These are phyloP conservation scores for Westerdykella ornata DNA, from an alignment of 2,329 filamentous ascomycete genomes.

Conservation along the genomic window DNA sequence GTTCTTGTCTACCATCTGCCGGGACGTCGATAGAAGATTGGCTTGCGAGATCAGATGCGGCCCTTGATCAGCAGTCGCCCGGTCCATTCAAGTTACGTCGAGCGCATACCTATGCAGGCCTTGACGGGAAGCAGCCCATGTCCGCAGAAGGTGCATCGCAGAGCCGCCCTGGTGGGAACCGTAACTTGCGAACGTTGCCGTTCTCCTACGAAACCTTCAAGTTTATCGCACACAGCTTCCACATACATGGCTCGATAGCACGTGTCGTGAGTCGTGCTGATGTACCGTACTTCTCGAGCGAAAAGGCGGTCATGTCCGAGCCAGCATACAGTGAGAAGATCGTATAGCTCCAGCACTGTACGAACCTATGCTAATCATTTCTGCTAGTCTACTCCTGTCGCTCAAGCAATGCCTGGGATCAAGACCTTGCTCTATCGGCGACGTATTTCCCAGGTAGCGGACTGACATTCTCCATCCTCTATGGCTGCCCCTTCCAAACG, in stretches of 20 bases:
- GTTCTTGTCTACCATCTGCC: background rate
- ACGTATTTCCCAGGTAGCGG: constrained; percentile 9
- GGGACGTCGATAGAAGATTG: constrained; percentile 2
- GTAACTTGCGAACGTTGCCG: constrained; percentile 6
- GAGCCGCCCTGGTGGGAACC: background rate
- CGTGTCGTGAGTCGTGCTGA: constrained; percentile 11
- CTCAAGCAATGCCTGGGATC: constrained; percentile 12
- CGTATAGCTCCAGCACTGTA: background rate
- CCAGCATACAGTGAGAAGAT: constrained; percentile 7
- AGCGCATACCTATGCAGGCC: constrained; percentile 5
- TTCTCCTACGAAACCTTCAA: constrained; percentile 10
- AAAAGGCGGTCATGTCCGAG: constrained; percentile 8
- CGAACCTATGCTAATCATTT: background rate
- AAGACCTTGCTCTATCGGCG: constrained; percentile 12
- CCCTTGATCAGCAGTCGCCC: background rate
- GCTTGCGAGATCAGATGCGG: constrained; percentile 1
- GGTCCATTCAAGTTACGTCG: constrained; percentile 1
- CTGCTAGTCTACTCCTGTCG: constrained; percentile 16
- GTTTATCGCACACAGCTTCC: constrained; percentile 5
- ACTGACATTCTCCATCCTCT: constrained; percentile 13
- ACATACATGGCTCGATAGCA: constrained; percentile 11
- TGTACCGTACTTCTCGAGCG: constrained; percentile 9
- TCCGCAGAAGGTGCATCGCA: background rate
- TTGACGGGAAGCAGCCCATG: constrained; percentile 4
- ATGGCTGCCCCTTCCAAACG: constrained; percentile 5